Evolutionary conservation across 129 eudicot species (phyloP), one percentile per base, ranked within the genome.

Genomic region (Chrysanthemum lavandulifolium): DNA sequence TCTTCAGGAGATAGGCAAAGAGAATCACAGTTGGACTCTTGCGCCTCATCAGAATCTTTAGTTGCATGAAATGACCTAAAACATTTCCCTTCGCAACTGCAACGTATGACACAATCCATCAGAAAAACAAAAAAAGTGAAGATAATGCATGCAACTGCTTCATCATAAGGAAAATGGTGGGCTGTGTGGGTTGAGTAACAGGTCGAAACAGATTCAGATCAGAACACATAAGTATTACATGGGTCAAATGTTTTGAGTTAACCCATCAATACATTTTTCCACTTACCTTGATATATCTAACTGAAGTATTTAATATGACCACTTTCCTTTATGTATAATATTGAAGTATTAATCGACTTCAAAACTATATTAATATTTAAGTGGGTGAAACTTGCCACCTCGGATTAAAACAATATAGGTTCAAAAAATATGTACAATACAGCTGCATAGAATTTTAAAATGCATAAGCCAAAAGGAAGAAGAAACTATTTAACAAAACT

Each of bases 11-110:
- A 13, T 63, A 78, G 67, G 7, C 85, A 78, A 63, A 90, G 88
- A 76, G 93, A 81, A 52, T 66, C 66, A 75, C 96, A 90, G 1
- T 62, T 6, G 27, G 93, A 84, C 0, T 82, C 86, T 12, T 67
- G 74, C 45, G 82, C 82, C 62, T 78, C 82, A 66, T 84, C 92
- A 50, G 58, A 80, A 65, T 82, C 79, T 31, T 12, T 21, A 21
- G 86, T 84, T 15, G 87, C 81, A 81, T 90, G 96, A 72, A 90
- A 90, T 58, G 96, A 87, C 84, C 96, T 84, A 82, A 90, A 68
- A 76, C 96, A 90, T 80, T 73, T 87, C 47, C 96, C 96, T 1
- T 90, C 96, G 60, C 96, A 90, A 27, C 96, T 90, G 79, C 76
- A 80, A 11, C 29, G 10, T 36, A 73, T 25, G 27, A 31, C 5